Conservation (phyloP, 1,284 basidiomycete genomes). For the Ceratobasidium sp. region DNA sequence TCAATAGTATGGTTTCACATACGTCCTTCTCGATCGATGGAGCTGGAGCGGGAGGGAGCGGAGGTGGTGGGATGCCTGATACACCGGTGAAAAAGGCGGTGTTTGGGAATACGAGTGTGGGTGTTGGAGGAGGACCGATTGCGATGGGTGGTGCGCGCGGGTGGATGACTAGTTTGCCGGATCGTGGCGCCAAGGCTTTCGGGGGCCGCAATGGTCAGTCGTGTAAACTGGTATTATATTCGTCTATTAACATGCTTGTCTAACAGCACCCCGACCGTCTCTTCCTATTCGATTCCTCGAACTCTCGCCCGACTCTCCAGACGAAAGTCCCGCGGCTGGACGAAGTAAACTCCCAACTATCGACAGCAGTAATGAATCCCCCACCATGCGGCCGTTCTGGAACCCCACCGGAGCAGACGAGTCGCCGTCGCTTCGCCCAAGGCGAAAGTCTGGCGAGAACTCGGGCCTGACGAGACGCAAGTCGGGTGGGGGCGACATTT, state of each 20-base stretch:
- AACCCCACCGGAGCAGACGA: conserved; percentile 26
- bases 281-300: conserved; percentile 41
- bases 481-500: conserved; percentile 21
- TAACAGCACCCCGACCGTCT: conserved; percentile 28
- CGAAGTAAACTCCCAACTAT: conserved; percentile 24
- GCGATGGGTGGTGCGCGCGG: conserved; percentile 33
- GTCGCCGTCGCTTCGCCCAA: conserved; percentile 21
- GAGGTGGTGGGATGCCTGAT: conserved; percentile 75
- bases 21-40: conserved; percentile 62
- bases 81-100: conserved; percentile 80
- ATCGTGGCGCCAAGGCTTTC: conserved; percentile 35
- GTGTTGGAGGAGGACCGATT: conserved; percentile 21
- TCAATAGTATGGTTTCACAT: conserved; percentile 71
- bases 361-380: conserved; percentile 33
- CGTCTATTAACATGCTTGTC: neutral
- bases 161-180: conserved; percentile 41
- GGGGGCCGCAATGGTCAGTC: conserved; percentile 36
- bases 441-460: conserved; percentile 33
- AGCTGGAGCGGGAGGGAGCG: conserved; percentile 59
- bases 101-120: conserved; percentile 13
- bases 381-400: conserved; percentile 33
- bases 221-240: neutral
- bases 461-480: conserved; percentile 11
- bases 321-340: conserved; percentile 36
- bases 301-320: conserved; percentile 32